Evolutionary conservation across 306 rosid species (phyloP), one percentile per base, ranked within the genome.

Genomic region (Gleditsia sinensis): DNA sequence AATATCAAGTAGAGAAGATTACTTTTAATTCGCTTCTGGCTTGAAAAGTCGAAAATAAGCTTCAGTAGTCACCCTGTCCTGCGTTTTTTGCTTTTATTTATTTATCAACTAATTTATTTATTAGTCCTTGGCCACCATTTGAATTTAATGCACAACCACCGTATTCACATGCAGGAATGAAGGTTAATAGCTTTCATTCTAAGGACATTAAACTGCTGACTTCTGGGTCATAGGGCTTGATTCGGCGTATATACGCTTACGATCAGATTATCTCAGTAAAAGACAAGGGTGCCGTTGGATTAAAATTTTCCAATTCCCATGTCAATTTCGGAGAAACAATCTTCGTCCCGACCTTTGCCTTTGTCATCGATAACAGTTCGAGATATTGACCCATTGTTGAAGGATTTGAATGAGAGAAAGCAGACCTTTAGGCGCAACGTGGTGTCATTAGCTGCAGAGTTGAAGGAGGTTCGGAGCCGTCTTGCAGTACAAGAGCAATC

Each of bases 381-480:
- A 67, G 94, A 84, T 46, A 81, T 88, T 61, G 99, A 92, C 83
- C 98, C 99, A 0, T 54, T 89, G 85, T 82, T 95, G 3, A 88
- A 85, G 71, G 97, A 90, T 85, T 90, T 95, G 80, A 87, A 88
- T 62, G 97, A 95, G 77, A 95, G 81, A 48, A 95, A 95, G 55
- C 99, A 92, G 85, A 92, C 78, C 65, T 92, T 95, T 79, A 78
- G 97, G 65, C 83, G 98, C 25, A 92, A 92, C 80, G 99, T 95
- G 25, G 97, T 87, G 82, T 95, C 96, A 0, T 78, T 95, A 54
- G 99, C 99, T 3, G 78, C 86, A 2, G 99, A 95, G 85, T 85
- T 95, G 88, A 95, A 95, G 81, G 97, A 86, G 75, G 96, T 89
- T 19, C 80, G 97, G 37, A 63, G 74, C 76, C 96, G 99, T 43